These are phyloP conservation scores for Globisporangium heterothallicum DNA, from an alignment of 352 stramenopile genomes.

Conservation along the genomic window DNA sequence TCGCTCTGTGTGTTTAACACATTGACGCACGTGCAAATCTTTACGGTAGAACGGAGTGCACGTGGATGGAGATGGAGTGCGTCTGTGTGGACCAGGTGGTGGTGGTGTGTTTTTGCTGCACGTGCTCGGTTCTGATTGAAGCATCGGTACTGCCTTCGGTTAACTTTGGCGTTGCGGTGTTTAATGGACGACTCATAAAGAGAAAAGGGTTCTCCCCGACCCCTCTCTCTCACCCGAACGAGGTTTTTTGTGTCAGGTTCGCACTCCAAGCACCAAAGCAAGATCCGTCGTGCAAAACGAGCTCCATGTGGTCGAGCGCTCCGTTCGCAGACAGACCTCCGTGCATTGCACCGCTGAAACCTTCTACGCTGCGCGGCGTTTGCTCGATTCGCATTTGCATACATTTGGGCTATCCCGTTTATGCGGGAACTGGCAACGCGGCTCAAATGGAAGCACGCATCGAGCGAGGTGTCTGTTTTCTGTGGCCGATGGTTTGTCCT, in stretches of 20 bases:
- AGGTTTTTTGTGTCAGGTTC: neutral
- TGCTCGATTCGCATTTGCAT: too few relatives aligned
- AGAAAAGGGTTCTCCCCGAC: neutral
- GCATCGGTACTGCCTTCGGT: neutral
- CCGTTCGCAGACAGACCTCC: too few relatives aligned
- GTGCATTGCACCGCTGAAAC: too few relatives aligned
- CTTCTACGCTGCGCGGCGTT: too few relatives aligned
- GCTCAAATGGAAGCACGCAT: too few relatives aligned
- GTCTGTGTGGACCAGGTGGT: too few relatives aligned
- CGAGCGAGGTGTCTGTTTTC: neutral
- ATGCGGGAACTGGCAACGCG: too few relatives aligned
- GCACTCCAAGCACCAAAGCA: neutral
- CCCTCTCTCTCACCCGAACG: neutral
- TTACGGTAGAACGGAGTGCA: too few relatives aligned
- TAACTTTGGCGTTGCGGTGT: neutral
- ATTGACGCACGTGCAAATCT: neutral
- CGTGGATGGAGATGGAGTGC: neutral
- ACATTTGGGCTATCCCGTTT: too few relatives aligned
- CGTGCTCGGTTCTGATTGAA: neutral
- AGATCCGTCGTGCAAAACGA: too few relatives aligned
- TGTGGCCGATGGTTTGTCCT: neutral
- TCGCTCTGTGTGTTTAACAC: neutral
- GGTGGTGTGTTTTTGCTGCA: too few relatives aligned
- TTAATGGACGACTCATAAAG: neutral
- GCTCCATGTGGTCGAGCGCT: neutral